Evolutionary conservation across 768 basidiomycete genomes (phyloP).

Genomic region (Auriscalpium vulgare): DNA sequence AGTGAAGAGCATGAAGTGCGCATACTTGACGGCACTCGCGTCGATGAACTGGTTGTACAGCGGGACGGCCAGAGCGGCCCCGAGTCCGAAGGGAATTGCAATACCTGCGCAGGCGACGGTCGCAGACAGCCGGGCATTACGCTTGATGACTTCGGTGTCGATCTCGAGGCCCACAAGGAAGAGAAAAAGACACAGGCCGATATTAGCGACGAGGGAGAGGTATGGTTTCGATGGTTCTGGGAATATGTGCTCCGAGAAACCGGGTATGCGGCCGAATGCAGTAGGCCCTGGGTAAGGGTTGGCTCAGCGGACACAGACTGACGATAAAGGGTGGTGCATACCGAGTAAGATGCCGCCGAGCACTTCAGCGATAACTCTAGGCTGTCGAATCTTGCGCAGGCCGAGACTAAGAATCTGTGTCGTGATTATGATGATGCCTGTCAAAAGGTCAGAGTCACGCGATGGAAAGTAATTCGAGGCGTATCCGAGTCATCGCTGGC

Average conservation of each 20-base stretch:
- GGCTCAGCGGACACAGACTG: neutral
- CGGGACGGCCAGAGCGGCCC: conserved; percentile 59
- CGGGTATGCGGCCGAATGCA: conserved; percentile 74
- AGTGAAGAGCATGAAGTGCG: conserved; percentile 90
- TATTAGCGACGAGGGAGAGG: conserved; percentile 80
- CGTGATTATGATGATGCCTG: conserved; percentile 77
- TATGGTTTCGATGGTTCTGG: conserved; percentile 63
- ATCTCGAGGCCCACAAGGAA: conserved; percentile 94
- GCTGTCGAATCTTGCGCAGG: conserved; percentile 73
- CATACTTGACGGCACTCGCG: conserved; percentile 51
- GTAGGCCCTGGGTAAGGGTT: conserved; percentile 31
- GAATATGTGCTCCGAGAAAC: conserved; percentile 83
- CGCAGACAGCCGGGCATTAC: conserved; percentile 60
- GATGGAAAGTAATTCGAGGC: neutral
- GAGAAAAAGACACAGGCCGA: conserved; percentile 82
- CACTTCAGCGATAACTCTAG: conserved; percentile 78
- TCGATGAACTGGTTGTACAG: conserved; percentile 74
- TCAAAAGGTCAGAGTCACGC: neutral
- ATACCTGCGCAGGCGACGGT: conserved; percentile 80
- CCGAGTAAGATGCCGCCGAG: conserved; percentile 87
- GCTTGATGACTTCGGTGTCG: conserved; percentile 68
- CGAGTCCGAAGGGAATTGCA: conserved; percentile 80
- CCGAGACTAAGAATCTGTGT: conserved; percentile 68
- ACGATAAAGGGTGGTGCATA: conserved; percentile 15
- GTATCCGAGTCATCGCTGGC: neutral